Conservation (phyloP, 176 grass and related monocot species). For the Ensete glaucum region DNA sequence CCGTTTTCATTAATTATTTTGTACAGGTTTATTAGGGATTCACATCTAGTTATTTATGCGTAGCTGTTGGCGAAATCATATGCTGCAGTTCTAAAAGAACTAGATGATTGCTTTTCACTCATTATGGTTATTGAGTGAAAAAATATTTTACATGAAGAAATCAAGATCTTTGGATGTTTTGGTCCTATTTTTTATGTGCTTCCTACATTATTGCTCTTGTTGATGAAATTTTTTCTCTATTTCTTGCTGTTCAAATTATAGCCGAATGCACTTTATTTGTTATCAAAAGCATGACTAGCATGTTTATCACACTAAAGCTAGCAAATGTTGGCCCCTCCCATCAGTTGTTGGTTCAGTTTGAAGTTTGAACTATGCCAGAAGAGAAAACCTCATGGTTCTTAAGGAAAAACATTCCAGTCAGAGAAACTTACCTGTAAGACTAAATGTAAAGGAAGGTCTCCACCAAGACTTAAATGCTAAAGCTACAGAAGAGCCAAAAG, state of each 20-base stretch:
- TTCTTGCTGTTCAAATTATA: not conserved
- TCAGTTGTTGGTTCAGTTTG: not conserved
- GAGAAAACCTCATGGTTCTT: not conserved
- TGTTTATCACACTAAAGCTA: not conserved
- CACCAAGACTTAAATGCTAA: constrained; percentile 97
- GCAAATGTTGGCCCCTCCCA: not conserved
- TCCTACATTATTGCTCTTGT: not conserved
- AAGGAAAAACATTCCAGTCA: not conserved
- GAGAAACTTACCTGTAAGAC: constrained; percentile 53
- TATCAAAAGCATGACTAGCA: not conserved
- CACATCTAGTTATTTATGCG: not conserved
- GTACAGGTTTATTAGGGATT: not conserved
- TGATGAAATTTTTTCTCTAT: not conserved
- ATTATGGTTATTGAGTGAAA: not conserved
- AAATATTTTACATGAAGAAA: not conserved
- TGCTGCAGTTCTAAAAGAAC: not conserved
- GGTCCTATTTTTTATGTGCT: not conserved
- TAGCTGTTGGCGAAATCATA: not conserved
- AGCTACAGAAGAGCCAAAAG: constrained; percentile 59
- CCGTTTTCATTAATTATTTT: not conserved
- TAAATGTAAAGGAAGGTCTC: constrained; percentile 87
- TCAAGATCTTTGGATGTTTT: not conserved
- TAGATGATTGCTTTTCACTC: no score
- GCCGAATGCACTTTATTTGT: not conserved
- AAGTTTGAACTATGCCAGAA: not conserved